Evolutionary conservation across 2,329 filamentous ascomycete species (phyloP).

Genomic region (Colletotrichum sp.): DNA sequence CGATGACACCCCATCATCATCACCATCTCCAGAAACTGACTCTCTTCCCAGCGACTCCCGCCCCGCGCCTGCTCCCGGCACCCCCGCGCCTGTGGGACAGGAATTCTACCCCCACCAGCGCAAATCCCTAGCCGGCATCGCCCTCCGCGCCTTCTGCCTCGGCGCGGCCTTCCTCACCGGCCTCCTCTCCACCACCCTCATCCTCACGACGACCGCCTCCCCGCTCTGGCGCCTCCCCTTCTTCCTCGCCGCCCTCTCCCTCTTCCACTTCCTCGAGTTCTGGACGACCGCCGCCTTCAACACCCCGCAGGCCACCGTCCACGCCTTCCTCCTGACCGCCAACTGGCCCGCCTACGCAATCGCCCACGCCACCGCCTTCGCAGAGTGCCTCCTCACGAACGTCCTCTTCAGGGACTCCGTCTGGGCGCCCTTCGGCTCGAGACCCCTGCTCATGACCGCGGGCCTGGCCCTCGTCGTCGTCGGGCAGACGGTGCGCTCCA

Average conservation of each 20-base stretch:
- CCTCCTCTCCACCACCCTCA: constrained; percentile 33
- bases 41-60: constrained; percentile 1
- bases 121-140: constrained; percentile 66
- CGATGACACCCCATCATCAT: not conserved
- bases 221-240: constrained; percentile 68
- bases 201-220: constrained; percentile 42
- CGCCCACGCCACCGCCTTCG: constrained; percentile 76
- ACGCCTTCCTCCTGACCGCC: constrained; percentile 81
- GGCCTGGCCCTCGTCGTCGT: constrained; percentile 69
- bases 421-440: constrained; percentile 50
- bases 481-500: constrained; percentile 78
- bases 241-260: constrained; percentile 71
- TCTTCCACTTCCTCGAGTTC: constrained; percentile 97
- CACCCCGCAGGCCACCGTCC: constrained; percentile 71
- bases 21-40: constrained; percentile 22
- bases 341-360: constrained; percentile 88
- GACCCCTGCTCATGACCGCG: constrained; percentile 48
- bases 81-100: constrained; percentile 28
- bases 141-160: constrained; percentile 61
- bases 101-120: constrained; percentile 50
- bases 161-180: constrained; percentile 47
- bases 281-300: constrained; percentile 89
- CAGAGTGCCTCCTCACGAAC: constrained; percentile 72
- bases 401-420: constrained; percentile 57
- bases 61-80: constrained; percentile 22